Evolutionary conservation across 495 filamentous ascomycete genomes (phyloP).

Genomic region (Hyaloscypha variabilis): DNA sequence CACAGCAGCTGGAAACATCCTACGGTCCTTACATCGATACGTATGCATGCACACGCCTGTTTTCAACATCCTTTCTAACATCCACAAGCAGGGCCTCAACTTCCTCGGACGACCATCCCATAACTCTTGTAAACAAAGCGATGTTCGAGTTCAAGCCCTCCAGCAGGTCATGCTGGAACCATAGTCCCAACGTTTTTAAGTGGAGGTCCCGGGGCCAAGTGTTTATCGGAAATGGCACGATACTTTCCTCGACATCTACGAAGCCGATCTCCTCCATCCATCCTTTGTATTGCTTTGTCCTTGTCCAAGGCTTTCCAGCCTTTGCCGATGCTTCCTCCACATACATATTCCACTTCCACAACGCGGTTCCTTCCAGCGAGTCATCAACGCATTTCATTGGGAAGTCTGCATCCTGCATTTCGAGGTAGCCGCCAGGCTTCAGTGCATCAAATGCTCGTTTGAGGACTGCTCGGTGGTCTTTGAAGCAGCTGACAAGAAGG

Average conservation of each 20-base stretch:
- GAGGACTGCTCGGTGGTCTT: conserved; percentile 11
- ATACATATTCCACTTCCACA: conserved; percentile 36
- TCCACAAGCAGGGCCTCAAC: conserved; percentile 24
- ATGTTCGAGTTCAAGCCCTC: conserved; percentile 26
- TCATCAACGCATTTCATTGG: conserved; percentile 41
- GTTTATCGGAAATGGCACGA: conserved; percentile 31
- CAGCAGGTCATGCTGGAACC: conserved; percentile 12
- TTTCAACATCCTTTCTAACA: conserved; percentile 30
- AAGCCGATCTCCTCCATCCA: conserved; percentile 38
- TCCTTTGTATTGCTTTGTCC: conserved; percentile 25
- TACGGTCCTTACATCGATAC: conserved; percentile 20
- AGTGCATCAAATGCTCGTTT: conserved; percentile 26
- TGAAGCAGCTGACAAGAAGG: conserved; percentile 29
- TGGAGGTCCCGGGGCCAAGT: background rate
- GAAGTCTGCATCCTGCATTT: conserved; percentile 43
- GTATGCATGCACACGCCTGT: conserved; percentile 30
- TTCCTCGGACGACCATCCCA: conserved; percentile 43
- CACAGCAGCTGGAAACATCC: background rate
- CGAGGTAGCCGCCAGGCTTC: conserved; percentile 51
- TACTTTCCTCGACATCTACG: conserved; percentile 31
- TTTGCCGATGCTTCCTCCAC: conserved; percentile 33
- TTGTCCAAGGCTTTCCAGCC: background rate
- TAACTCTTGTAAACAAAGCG: conserved; percentile 49
- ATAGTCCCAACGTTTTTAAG: conserved; percentile 39
- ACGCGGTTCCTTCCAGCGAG: conserved; percentile 20